Base-by-base conservation (phyloP, 2,329 filamentous ascomycete genomes). In the Tympanopsis confertula region DNA sequence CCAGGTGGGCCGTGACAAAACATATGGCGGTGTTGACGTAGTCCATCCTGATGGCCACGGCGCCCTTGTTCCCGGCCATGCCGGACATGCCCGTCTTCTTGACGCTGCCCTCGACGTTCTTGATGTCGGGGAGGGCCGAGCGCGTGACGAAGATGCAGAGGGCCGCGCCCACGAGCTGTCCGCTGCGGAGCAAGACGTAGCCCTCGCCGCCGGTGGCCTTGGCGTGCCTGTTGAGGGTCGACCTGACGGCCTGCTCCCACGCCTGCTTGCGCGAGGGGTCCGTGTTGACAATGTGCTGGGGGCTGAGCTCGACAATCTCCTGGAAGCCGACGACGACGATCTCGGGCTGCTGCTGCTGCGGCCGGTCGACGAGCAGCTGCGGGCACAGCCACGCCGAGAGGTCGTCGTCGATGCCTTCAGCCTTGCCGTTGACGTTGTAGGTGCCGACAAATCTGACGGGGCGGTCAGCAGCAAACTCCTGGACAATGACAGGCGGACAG, bases 211-310 rank as follows among this genome's bases (percentile, higher is more conserved):
- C 77, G 17, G 71, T 65, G 41, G 66, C 65, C 29, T 71, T 69
- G 14, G 86, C 78, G 44, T 82, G 74, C 12, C 63, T 59, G 49
- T 96, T 95, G 28, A 98, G 61, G 13, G 81, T 86, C 35, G 66
- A 68, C 45, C 81, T 80, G 19, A 96, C 87, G 3, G 84, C 80
- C 38, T 70, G 63, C 55, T 98, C 91, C 91, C 91, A 98, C 15
- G 79, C 64, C 44, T 86, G 79, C 46, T 89, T 85, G 38, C 85
- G 74, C 3, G 79, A 77, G 1, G 91, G 91, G 54, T 96, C 89
- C 42, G 88, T 96, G 46, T 93, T 94, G 87, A 98, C 95, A 52
- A 98, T 96, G 52, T 98, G 91, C 55, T 96, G 89, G 13, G 93
- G 91, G 49, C 86, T 95, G 35, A 98, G 66, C 52, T 94, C 86